These are phyloP conservation scores for Crithidia bombi DNA, from an alignment of 208 protist species.

Conservation along the genomic window DNA sequence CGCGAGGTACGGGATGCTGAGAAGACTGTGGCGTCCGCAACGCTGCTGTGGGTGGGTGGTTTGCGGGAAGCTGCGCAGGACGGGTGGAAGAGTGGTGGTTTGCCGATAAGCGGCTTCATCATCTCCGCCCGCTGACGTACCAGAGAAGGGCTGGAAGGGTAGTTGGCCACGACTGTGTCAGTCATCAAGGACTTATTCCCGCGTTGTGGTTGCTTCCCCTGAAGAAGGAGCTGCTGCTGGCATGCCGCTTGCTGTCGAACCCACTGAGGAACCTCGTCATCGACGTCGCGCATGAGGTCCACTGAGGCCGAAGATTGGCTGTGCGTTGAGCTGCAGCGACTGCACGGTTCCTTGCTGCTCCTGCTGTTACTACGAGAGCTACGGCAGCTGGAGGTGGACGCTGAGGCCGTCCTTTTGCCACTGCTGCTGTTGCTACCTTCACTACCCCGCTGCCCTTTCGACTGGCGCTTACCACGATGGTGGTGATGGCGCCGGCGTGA, in stretches of 20 bases:
- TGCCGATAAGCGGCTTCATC: constrained; percentile 17
- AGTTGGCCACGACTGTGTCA: not conserved
- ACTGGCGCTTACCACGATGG: not conserved
- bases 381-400: not conserved
- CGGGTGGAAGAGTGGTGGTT: constrained; percentile 20
- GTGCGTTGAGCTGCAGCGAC: not conserved
- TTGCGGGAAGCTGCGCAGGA: constrained; percentile 23
- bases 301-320: not conserved
- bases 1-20: not conserved
- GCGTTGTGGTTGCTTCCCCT: not conserved
- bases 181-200: not conserved
- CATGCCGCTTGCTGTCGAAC: constrained; percentile 20
- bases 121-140: constrained; percentile 1
- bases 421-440: not conserved
- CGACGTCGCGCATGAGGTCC: constrained; percentile 15
- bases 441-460: not conserved
- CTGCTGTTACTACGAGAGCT: not conserved
- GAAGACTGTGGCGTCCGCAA: not conserved
- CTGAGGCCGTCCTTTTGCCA: not conserved
- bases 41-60: not conserved
- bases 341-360: constrained; percentile 3
- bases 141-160: not conserved
- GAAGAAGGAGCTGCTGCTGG: constrained; percentile 14
- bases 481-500: not conserved
- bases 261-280: constrained; percentile 36